These are phyloP conservation scores for Avena sativa DNA, from an alignment of 176 grass and related monocot genomes.

Conservation along the genomic window DNA sequence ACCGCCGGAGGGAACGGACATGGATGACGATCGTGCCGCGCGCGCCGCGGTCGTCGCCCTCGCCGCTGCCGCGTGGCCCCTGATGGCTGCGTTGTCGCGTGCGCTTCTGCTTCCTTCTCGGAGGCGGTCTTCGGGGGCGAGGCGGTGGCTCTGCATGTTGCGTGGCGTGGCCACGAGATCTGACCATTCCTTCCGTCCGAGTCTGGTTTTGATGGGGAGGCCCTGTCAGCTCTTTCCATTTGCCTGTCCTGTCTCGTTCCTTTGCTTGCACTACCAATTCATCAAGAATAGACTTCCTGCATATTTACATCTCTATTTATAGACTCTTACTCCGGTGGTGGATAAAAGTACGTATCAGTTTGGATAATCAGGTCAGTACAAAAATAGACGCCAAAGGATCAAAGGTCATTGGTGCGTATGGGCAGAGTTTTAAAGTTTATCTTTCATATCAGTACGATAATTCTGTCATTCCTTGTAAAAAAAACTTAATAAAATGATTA, in stretches of 20 bases:
- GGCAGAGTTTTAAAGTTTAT: too few relatives aligned
- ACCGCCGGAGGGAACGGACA: slow-evolving; percentile 25
- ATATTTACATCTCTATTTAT: background rate
- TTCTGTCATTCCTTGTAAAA: too few relatives aligned
- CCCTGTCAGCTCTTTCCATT: background rate
- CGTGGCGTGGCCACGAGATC: slow-evolving; percentile 6
- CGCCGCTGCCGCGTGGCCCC: slow-evolving; percentile 12
- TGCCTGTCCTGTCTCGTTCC: background rate
- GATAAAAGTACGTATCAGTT: too few relatives aligned
- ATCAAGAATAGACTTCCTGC: background rate
- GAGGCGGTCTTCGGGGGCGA: slow-evolving; percentile 42
- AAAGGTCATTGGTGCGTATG: too few relatives aligned
- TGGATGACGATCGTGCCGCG: slow-evolving; percentile 36
- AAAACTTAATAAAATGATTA: too few relatives aligned
- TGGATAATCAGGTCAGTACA: too few relatives aligned
- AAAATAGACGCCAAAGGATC: too few relatives aligned
- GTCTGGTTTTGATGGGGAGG: slow-evolving; percentile 20
- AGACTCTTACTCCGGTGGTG: background rate
- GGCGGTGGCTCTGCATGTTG: slow-evolving; percentile 33
- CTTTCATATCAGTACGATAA: too few relatives aligned
- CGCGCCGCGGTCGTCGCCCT: background rate
- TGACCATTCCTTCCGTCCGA: slow-evolving; percentile 20
- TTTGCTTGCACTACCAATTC: background rate
- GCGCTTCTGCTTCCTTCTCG: slow-evolving; percentile 32
- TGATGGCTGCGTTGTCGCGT: background rate